Evolutionary conservation across 768 basidiomycete species (phyloP), one percentile per base, ranked within the genome.

Genomic region (Tulasnella calospora): DNA sequence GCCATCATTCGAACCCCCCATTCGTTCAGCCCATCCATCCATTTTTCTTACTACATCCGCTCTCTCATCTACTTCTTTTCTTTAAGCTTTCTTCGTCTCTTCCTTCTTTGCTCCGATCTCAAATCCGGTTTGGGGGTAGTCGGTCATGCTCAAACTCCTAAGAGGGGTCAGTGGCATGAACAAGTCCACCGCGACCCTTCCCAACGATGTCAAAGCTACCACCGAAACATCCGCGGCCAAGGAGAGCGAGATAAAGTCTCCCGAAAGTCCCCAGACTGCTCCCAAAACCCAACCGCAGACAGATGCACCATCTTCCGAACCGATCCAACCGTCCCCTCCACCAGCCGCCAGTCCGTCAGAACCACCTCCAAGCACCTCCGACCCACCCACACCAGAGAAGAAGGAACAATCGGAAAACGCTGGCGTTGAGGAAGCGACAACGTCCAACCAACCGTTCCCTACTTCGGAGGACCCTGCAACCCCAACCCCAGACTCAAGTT

Each of bases 171-270:
- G 61, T 30, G 27, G 27, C 30, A 33, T 67, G 21, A 67, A 67
- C 61, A 67, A 67, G 61, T 67, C 61, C 61, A n/a, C 61, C 13
- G 61, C 30, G 33, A 67, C 61, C 61, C 61, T 67, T 67, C 61
- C 61, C n/a, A 67, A 67, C 61, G 61, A 67, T 33, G 33, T 67
- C 61, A 67, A 67, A 33, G 27, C 61, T n/a, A 10, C 23, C 27
- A 33, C 9, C 13, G 61, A 33, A 30, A 27, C 61, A 67, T 67
- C 61, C 13, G 61, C 61, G 13, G 27, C 12, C 27, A 67, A 33
- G 27, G 61, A 13, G 12, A 33, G 30, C 5, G 61, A 67, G 21
- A 27, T 67, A 67, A 67, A 67, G 61, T 12, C 61, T 33, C 15
- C 61, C 1, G 61, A 30, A 33, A 67, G 33, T 27, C 30, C 23